Evolutionary conservation across 306 rosid genomes (phyloP).

Genomic region (Delonix regia): DNA sequence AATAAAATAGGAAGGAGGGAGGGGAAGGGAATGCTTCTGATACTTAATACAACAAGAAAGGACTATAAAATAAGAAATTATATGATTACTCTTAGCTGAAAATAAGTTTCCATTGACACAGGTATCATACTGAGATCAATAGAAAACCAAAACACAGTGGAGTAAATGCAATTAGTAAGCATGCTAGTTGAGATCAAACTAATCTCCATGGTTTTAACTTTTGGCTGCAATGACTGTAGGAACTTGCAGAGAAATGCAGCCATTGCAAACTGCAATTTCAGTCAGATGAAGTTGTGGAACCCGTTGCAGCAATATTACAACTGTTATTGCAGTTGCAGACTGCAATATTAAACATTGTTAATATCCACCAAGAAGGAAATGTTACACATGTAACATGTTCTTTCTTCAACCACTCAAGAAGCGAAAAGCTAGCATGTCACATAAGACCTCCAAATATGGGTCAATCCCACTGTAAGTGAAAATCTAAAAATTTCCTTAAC

Average conservation of each 20-base stretch:
- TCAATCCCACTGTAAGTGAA: conserved; percentile 15
- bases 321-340: not conserved
- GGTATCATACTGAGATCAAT: conserved; percentile 19
- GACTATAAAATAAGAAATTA: not conserved
- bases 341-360: not conserved
- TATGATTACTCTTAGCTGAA: conserved; percentile 9
- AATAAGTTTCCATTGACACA: conserved; percentile 9
- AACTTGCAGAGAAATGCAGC: not conserved
- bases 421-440: not conserved
- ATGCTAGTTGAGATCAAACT: conserved; percentile 24
- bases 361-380: conserved; percentile 20
- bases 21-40: conserved; percentile 7
- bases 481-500: conserved; percentile 14
- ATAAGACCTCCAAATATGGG: conserved; percentile 17
- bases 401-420: conserved; percentile 21
- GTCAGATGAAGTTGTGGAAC: not conserved
- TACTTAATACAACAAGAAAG: not conserved
- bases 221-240: not conserved
- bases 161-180: conserved; percentile 18
- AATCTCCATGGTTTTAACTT: not conserved
- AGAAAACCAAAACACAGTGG: conserved; percentile 1
- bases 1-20: conserved; percentile 23
- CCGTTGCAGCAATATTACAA: not conserved
- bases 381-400: not conserved
- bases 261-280: not conserved